phyloP scores from a whole-genome alignment of 2,329 filamentous ascomycete species.

The Pseudocercospora fijiensis region DNA sequence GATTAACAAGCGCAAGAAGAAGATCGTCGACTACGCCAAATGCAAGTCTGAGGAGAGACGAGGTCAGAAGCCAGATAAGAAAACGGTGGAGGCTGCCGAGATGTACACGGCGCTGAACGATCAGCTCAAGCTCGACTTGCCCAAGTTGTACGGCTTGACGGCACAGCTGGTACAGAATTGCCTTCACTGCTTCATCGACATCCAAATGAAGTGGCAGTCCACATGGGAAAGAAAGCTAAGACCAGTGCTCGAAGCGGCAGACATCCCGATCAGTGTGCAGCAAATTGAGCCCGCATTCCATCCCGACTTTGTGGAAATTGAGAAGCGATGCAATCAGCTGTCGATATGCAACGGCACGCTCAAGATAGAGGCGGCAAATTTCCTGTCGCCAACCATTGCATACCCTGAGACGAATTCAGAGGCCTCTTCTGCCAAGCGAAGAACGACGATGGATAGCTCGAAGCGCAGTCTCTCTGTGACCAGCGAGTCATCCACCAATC shows the following conservation, averaged over 20 bases:
- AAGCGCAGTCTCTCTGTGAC: constrained; percentile 42
- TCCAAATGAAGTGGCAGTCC: constrained; percentile 79
- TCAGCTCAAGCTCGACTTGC: constrained; percentile 87
- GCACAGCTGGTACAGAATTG: constrained; percentile 81
- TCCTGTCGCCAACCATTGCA: constrained; percentile 55
- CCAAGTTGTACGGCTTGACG: constrained; percentile 76
- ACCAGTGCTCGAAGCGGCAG: constrained; percentile 65
- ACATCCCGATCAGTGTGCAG: constrained; percentile 63
- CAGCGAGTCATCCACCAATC: constrained; percentile 37
- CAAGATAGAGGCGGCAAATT: constrained; percentile 60
- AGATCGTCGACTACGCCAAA: constrained; percentile 83
- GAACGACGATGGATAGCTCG: constrained; percentile 40
- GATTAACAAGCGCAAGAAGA: constrained; percentile 92
- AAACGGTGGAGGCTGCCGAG: constrained; percentile 78
- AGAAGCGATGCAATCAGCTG: constrained; percentile 68
- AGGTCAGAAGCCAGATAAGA: constrained; percentile 84
- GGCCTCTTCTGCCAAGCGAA: constrained; percentile 34
- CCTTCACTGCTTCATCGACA: constrained; percentile 76
- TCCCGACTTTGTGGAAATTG: constrained; percentile 72
- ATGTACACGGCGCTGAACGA: constrained; percentile 91
- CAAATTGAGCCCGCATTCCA: constrained; percentile 77
- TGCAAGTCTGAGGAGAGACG: constrained; percentile 73
- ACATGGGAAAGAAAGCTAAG: constrained; percentile 83
- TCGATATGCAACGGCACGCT: constrained; percentile 73
- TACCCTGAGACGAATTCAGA: constrained; percentile 35